Base-by-base conservation (phyloP, 2,329 filamentous ascomycete species). In the Chrysosporium keratinophilum region DNA sequence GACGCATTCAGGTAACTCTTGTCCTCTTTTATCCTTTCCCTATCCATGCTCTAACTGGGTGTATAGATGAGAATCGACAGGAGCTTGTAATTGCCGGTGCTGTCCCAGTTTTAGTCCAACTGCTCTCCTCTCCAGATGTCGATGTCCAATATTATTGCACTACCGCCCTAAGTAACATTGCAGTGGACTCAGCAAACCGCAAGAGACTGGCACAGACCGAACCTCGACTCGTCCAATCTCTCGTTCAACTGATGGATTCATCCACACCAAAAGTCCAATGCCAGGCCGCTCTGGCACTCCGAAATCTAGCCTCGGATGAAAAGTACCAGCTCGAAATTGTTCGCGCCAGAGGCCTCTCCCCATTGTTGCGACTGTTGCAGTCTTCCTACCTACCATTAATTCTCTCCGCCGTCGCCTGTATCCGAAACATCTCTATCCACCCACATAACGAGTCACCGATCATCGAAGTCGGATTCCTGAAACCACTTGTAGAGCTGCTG, bases 101-200 rank as follows among this genome's bases (percentile, higher is more conserved):
- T n/a, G 96, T 98, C 60, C 93, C 93, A 4, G 91, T 98, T 7
- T 82, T 98, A 23, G 93, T 98, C 40, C 89, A 96, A 66, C 82
- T 98, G 20, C 83, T 98, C 44, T 89, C 88, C 7, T 97, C 93
- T 23, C 76, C 85, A 55, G 93, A 98, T 65, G 90, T 96, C 61
- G 93, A 98, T 67, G 93, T 98, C 33, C 93, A 98, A 73, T 98
- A 98, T 73, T 98, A 98, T 73, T 98, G 93, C 75, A 98, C 93
- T 15, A 98, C 93, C 3, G 93, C 93, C 11, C 80, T 98, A 55
- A 97, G 91, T 78, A 98, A 98, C 70, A 98, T 98, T 62, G 93
- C 93, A 5, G 93, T 98, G 52, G 93, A 98, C 67, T 79, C 85
- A 44, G 85, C 83, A 64, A 97, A 97, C 73, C 80, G 93, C 61